Evolutionary conservation across 1,139 yeast species (phyloP).

Genomic region (Blastobotrys ciferrii): DNA sequence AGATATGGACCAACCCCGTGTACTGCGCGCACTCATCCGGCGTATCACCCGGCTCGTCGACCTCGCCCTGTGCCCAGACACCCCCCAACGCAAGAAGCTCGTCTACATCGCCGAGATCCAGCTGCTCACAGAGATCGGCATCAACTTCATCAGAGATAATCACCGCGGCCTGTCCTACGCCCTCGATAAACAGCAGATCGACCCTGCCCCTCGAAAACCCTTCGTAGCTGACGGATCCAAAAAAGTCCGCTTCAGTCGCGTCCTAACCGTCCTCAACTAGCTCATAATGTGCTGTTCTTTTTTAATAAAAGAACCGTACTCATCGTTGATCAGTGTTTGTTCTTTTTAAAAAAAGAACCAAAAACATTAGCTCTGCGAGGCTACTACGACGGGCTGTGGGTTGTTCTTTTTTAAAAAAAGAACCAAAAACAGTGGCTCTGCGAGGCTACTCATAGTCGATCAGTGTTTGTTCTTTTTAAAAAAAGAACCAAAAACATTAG

Average conservation of each 20-base stretch:
- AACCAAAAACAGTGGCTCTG: no score
- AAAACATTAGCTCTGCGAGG: no score
- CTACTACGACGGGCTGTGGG: no score
- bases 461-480: no score
- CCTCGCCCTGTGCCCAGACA: neutral
- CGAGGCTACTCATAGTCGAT: no score
- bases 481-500: no score
- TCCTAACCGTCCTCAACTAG: conserved; percentile 4
- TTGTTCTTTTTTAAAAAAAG: no score
- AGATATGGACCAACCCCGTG: conserved; percentile 2
- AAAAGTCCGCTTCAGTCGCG: conserved; percentile 4
- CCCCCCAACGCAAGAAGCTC: neutral
- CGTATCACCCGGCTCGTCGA: conserved; percentile 3
- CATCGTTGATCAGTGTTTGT: no score
- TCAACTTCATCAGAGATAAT: neutral
- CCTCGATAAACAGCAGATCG: neutral
- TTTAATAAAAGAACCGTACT: no score
- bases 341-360: no score
- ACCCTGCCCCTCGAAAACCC: neutral
- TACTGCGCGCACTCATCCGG: neutral
- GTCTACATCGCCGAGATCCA: conserved; percentile 3
- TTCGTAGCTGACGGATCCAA: neutral
- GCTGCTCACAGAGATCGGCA: conserved; percentile 7
- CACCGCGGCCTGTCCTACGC: neutral
- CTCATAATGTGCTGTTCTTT: no score